phyloP scores from a whole-genome alignment of 2,329 filamentous ascomycete species.

The Ambrosiella xylebori region DNA sequence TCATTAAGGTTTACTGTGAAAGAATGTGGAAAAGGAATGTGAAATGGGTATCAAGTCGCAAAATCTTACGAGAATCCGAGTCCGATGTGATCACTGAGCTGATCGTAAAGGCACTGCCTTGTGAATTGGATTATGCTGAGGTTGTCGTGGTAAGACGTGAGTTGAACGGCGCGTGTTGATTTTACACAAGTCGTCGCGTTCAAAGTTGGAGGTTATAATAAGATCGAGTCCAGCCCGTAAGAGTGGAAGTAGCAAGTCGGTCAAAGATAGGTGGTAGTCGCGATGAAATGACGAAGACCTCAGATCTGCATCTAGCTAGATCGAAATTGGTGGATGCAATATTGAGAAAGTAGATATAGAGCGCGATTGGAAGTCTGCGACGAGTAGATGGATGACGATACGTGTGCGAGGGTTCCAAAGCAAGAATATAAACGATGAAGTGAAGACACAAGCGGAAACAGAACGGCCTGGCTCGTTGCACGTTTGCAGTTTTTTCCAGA shows the following conservation, averaged over 20 bases:
- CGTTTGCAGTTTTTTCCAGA: not conserved
- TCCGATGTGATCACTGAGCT: not conserved
- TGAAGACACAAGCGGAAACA: not conserved
- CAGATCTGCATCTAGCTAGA: conserved; percentile 7
- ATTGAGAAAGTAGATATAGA: not conserved
- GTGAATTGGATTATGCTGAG: not conserved
- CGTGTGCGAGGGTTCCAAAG: not conserved
- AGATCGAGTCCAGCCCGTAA: conserved; percentile 15
- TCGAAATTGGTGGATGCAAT: not conserved
- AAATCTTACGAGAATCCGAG: not conserved
- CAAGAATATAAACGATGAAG: not conserved
- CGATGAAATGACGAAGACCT: not conserved
- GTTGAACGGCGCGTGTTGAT: conserved; percentile 5
- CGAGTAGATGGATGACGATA: not conserved
- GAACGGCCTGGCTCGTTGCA: conserved; percentile 2
- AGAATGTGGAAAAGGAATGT: not conserved
- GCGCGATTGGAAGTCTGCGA: not conserved
- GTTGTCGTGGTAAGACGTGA: conserved; percentile 8
- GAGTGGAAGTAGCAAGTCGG: not conserved
- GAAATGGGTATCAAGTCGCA: not conserved
- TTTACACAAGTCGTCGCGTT: conserved; percentile 2
- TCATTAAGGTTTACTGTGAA: conserved; percentile 9
- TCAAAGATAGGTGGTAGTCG: not conserved
- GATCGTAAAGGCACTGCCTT: conserved; percentile 4
- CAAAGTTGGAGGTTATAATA: conserved; percentile 4